Base-by-base conservation (phyloP, 805 yeast species). In the Lipomyces yamanashiensis region DNA sequence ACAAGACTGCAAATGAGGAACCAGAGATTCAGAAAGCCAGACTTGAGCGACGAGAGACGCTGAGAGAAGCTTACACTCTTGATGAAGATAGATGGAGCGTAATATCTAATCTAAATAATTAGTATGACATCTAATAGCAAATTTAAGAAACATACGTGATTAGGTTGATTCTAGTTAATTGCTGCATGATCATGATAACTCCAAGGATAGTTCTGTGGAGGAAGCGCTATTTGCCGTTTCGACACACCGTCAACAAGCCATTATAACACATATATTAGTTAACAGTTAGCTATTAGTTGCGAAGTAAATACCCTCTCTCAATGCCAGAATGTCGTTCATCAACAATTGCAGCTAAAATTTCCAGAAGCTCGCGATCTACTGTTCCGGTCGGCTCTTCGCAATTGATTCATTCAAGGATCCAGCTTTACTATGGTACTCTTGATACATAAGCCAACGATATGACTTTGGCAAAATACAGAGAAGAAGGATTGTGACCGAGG, bases 391-490 rank as follows among this genome's bases (percentile, higher is more conserved):
- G 40, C 40, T 37, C 40, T 37, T 37, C 40, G 40, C 40, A 37
- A 12, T 41, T 41, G 17, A 41, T 8, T 41, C 17, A 13, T 13
- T 54, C 21, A 19, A 41, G 45, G 17, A 41, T 41, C 45, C 33
- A 2, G 96, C 97, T 52, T 82, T 84, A 55, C 85, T 87, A 34
- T 88, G 73, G 59, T 86, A 79, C 74, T 88, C 86, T 69, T 87
- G 85, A 70, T 85, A 85, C 8, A 92, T 90, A 72, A 84, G 85
- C 78, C 83, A 93, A 66, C 98, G 81, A 0, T 97, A 97, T 53
- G 93, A 85, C 75, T 92, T 98, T 0, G 98, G 98, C 37, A 92
- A 77, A 49, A 85, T 82, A 45, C 84, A 71, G 49, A 79, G 73
- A 37, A 80, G 77, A 34, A 52, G 75, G 55, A 64, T 87, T 85